These are phyloP conservation scores for Dactylellina sp. DNA, from an alignment of 2,329 filamentous ascomycete species.

Conservation along the genomic window DNA sequence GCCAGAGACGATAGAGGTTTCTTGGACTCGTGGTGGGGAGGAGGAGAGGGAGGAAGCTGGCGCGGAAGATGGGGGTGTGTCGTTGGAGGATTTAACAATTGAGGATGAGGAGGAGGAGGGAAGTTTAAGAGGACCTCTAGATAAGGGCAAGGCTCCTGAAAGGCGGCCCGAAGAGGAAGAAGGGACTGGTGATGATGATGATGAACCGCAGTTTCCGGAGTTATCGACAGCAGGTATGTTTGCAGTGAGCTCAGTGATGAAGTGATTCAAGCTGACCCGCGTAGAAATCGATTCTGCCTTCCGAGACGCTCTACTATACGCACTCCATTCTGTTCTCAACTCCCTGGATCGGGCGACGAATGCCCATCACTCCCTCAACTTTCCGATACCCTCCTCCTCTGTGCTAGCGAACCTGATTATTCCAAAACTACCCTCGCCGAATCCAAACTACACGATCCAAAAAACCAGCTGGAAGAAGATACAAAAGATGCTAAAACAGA, in stretches of 20 bases:
- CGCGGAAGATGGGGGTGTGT: constrained; percentile 49
- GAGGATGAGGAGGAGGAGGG: constrained; percentile 66
- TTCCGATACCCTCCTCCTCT: constrained; percentile 73
- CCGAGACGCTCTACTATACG: constrained; percentile 73
- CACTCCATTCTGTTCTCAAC: constrained; percentile 70
- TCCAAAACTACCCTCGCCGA: constrained; percentile 71
- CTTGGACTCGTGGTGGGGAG: constrained; percentile 60
- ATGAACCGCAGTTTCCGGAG: constrained; percentile 61
- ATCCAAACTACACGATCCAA: constrained; percentile 69
- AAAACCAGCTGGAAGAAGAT: constrained; percentile 78
- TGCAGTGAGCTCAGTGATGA: background rate
- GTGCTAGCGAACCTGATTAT: constrained; percentile 74
- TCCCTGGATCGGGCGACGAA: constrained; percentile 64
- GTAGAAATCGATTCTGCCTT: constrained; percentile 76
- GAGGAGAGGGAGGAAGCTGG: constrained; percentile 8
- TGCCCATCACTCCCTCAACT: constrained; percentile 66
- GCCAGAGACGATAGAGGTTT: constrained; percentile 68
- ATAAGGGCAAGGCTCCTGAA: constrained; percentile 59
- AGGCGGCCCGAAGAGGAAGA: constrained; percentile 29
- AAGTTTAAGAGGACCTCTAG: too few relatives aligned
- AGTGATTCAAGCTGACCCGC: constrained; percentile 5
- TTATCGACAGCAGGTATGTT: constrained; percentile 70
- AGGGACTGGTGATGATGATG: constrained; percentile 27
- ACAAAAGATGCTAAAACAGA: constrained; percentile 76
- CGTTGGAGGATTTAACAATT: constrained; percentile 63